Percentiles rank a stretch among this genome's conserved stretches.
phyloP scores from a whole-genome alignment of 306 rosid genomes.

The Arachis stenosperma region DNA sequence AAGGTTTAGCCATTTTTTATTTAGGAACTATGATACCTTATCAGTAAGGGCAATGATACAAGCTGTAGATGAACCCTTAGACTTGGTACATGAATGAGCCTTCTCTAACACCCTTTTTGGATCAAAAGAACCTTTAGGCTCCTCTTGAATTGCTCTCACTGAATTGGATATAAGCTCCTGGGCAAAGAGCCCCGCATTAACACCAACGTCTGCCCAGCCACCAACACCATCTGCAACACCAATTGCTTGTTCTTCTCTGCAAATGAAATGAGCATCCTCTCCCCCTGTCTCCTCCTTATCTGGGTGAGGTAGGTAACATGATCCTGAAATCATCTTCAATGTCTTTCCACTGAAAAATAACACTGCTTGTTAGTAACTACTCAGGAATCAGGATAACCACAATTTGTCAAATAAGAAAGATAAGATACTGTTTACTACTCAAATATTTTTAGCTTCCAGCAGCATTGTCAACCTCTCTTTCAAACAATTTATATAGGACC shows the following conservation, averaged over 20 bases:
- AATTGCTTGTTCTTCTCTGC: constrained; percentile 65
- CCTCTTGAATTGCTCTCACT: constrained; percentile 62
- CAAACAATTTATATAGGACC: constrained; percentile 14
- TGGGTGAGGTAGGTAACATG: constrained; percentile 83
- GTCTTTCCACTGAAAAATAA: constrained; percentile 45
- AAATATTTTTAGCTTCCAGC: neutral
- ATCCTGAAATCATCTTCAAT: constrained; percentile 66
- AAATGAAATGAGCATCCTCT: constrained; percentile 87
- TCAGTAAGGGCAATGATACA: constrained; percentile 69
- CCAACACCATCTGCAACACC: constrained; percentile 90
- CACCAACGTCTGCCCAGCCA: constrained; percentile 89
- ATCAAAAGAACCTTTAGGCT: constrained; percentile 57
- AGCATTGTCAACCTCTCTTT: constrained; percentile 21
- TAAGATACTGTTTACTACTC: neutral
- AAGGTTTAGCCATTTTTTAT: neutral
- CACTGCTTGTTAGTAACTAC: constrained; percentile 41
- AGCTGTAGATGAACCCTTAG: constrained; percentile 82
- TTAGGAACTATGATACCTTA: constrained; percentile 47
- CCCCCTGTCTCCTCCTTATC: constrained; percentile 81
- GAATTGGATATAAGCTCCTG: constrained; percentile 68
- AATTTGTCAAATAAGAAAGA: neutral
- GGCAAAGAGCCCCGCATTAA: constrained; percentile 68
- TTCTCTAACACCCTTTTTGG: constrained; percentile 71
- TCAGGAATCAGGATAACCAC: constrained; percentile 24
- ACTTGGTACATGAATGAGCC: constrained; percentile 63